Conservation (phyloP, 2,329 filamentous ascomycete species). For the Tolypocladium ovalisporum region DNA sequence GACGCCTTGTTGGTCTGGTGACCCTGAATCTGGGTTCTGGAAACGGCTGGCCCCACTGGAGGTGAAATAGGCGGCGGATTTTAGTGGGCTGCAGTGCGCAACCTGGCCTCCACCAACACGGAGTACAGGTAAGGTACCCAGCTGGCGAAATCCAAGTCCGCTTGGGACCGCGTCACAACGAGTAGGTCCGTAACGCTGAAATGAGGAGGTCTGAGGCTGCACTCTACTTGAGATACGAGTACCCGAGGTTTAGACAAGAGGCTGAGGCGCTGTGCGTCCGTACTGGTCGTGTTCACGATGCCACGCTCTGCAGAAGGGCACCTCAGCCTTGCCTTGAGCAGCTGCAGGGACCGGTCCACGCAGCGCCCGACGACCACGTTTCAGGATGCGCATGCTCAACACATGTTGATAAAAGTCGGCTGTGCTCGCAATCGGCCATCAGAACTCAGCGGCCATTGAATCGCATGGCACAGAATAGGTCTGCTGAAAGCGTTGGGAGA, state of each 20-base stretch:
- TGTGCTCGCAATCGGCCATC: no score
- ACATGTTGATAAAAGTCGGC: no score
- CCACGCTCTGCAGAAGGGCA: no score
- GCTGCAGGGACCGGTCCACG: background rate
- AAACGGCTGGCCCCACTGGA: background rate
- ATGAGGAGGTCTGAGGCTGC: background rate
- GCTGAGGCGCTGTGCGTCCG: background rate
- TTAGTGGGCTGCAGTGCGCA: background rate
- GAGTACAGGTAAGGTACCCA: background rate
- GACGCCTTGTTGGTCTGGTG: background rate
- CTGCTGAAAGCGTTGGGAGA: background rate
- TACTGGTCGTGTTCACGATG: no score
- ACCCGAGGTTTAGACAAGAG: background rate
- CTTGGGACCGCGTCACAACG: background rate
- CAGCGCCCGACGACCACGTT: background rate
- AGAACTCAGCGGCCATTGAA: no score
- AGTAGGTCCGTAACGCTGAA: background rate
- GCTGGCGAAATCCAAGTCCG: background rate
- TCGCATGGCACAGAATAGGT: background rate
- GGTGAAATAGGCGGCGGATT: background rate
- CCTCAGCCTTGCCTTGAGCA: background rate
- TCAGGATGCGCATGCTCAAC: background rate
- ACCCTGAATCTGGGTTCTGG: background rate
- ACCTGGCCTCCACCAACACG: background rate
- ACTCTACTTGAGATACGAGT: background rate